Base-by-base conservation (phyloP, 2,329 filamentous ascomycete genomes). In the Aspergillus thermomutatus region DNA sequence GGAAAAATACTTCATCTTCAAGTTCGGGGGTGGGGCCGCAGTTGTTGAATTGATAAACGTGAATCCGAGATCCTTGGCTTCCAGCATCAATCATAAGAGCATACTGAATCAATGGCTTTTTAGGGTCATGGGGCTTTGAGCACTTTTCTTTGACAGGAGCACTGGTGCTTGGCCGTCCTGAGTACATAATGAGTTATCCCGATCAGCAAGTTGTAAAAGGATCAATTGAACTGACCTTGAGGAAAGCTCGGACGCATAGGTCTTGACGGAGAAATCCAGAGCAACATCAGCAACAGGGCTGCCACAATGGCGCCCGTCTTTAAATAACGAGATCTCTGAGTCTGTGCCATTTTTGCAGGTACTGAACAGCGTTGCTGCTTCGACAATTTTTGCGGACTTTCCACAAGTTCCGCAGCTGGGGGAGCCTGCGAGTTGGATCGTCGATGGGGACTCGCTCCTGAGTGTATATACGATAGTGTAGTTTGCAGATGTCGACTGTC, bases 41-140 rank as follows among this genome's bases (percentile, higher is more conserved):
- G 80, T 97, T 97, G 82, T 97, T 97, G 85, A 97, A 99, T 72
- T 92, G 90, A 83, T 97, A 99, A 58, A 97, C 92, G 79, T 99
- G 95, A 72, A 99, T 97, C 67, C 94, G 89, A 59, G 94, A 97
- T 59, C 94, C 94, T 54, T 94, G 97, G 80, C 92, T 97, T 67
- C 94, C 94, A 49, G 94, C 94, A 76, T 99, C 94, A 70, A 99
- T 91, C 94, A 99, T 99, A 69, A 97, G 84, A 60, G 94, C 95
- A 79, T 97, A 99, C 73, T 99, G 94, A 60, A 97, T 88, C 64
- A 99, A 85, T 50, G 94, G 93, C 79, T 97, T 97, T 63, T 91
- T 88, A 69, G 89, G 87, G 67, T 91, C 91, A 78, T 84, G 87
- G 45, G 94, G 91, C 72, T 87, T 90, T 58, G 87, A 86, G 82